Conservation (phyloP, 2,329 filamentous ascomycete genomes). For the Pestalotiopsis sp. region DNA sequence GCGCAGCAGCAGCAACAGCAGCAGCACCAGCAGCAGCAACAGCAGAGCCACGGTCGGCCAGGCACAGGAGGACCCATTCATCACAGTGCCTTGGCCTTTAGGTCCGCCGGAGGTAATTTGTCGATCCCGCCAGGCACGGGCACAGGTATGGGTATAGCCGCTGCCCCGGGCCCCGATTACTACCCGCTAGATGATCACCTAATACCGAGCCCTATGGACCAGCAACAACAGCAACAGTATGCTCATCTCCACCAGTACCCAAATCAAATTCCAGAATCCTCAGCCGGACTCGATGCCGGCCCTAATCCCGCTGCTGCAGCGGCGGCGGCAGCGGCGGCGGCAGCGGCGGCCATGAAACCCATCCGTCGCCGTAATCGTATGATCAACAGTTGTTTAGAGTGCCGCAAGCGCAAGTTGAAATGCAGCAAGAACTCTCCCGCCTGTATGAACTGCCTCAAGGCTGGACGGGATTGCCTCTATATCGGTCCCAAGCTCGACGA, state of each 20-base stretch:
- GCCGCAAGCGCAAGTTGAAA: slow-evolving; percentile 74
- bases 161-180: neutral
- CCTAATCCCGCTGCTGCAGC: slow-evolving; percentile 21
- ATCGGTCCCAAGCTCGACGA: slow-evolving; percentile 70
- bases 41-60: too few relatives aligned
- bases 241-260: slow-evolving; percentile 20
- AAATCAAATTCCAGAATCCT: slow-evolving; percentile 16
- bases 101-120: neutral
- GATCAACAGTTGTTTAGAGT: slow-evolving; percentile 56
- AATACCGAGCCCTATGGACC: neutral
- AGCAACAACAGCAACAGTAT: slow-evolving; percentile 11
- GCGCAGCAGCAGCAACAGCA: slow-evolving; percentile 15
- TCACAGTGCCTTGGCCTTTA: slow-evolving; percentile 14
- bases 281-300: slow-evolving; percentile 21
- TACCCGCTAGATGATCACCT: neutral
- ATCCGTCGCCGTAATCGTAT: slow-evolving; percentile 64
- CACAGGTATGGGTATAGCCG: neutral
- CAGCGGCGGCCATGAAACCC: slow-evolving; percentile 34
- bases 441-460: slow-evolving; percentile 66
- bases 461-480: slow-evolving; percentile 60
- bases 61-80: neutral
- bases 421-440: slow-evolving; percentile 72
- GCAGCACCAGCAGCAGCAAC: slow-evolving; percentile 15
- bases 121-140: neutral
- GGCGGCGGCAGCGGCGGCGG: slow-evolving; percentile 18